Percentiles rank a stretch among this genome's conserved stretches.
Evolutionary conservation across 129 eudicot species (phyloP).

Genomic region (Flaveria brownii): DNA sequence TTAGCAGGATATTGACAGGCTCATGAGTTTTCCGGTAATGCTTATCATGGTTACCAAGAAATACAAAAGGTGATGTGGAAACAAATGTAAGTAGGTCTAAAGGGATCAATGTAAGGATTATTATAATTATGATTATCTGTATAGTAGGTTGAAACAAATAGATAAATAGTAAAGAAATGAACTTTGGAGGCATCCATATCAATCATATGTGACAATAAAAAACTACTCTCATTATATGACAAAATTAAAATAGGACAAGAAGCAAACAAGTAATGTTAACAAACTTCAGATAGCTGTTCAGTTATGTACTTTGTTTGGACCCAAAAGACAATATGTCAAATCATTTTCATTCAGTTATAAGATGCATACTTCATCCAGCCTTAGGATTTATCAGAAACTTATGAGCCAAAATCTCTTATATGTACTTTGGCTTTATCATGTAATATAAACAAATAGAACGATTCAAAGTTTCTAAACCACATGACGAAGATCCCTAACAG

Average conservation of each 20-base stretch:
- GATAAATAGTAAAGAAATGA: conserved; percentile 4
- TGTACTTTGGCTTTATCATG: conserved; percentile 20
- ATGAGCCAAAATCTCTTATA: conserved; percentile 25
- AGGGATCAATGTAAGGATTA: not conserved
- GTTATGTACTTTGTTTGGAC: conserved; percentile 26
- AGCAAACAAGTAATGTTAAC: conserved; percentile 20
- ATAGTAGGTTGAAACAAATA: conserved; percentile 24
- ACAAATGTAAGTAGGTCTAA: not conserved
- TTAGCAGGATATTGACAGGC: too few species aligned
- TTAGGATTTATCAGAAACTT: conserved; percentile 4
- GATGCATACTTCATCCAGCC: not conserved
- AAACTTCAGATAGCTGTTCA: conserved; percentile 17
- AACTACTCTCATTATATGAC: conserved; percentile 14
- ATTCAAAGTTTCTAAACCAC: conserved; percentile 9
- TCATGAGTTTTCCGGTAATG: too few species aligned
- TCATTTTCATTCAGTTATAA: conserved; percentile 19
- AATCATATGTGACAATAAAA: conserved; percentile 7
- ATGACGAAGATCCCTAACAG: conserved; percentile 14
- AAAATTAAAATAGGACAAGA: conserved; percentile 27
- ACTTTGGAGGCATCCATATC: conserved; percentile 18
- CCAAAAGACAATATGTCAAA: conserved; percentile 16
- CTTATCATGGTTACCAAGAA: too few species aligned
- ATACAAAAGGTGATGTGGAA: conserved; percentile 6
- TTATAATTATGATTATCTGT: conserved; percentile 22
- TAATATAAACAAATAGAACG: conserved; percentile 16